These are phyloP conservation scores for Hyaloperonospora arabidopsidis DNA, from an alignment of 352 stramenopile species.

Conservation along the genomic window DNA sequence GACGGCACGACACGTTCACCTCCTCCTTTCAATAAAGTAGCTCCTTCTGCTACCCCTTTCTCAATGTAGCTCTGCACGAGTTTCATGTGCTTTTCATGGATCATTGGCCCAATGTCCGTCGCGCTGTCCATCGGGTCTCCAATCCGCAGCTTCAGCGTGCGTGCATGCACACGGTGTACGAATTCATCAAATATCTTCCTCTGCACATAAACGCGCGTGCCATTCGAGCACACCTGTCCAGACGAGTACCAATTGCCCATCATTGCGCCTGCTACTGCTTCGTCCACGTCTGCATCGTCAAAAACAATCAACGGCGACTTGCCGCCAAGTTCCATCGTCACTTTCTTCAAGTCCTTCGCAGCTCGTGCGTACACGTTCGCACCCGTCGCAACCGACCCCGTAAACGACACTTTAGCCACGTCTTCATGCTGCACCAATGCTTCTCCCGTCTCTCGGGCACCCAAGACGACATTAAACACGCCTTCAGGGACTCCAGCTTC, in stretches of 20 bases:
- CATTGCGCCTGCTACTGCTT: conserved; percentile 73
- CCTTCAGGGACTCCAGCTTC: conserved; percentile 63
- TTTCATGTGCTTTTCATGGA: conserved; percentile 72
- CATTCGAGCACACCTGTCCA: conserved; percentile 87
- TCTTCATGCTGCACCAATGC: conserved; percentile 44
- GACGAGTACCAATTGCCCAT: conserved; percentile 86
- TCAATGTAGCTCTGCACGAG: conserved; percentile 69
- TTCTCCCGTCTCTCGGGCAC: conserved; percentile 46
- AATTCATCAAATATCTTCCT: conserved; percentile 76
- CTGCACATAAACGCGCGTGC: conserved; percentile 87
- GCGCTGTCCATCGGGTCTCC: conserved; percentile 74
- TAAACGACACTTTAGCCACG: conserved; percentile 83
- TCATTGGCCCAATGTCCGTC: conserved; percentile 85
- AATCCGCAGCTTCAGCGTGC: conserved; percentile 64
- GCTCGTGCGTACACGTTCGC: conserved; percentile 60
- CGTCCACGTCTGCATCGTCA: conserved; percentile 72
- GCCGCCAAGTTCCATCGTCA: conserved; percentile 87
- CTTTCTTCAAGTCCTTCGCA: conserved; percentile 73
- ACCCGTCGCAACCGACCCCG: conserved; percentile 68
- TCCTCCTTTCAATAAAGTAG: conserved; percentile 50
- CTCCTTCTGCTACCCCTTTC: conserved; percentile 46
- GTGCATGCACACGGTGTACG: conserved; percentile 66
- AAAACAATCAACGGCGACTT: conserved; percentile 87
- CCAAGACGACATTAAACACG: conserved; percentile 77
- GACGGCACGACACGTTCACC: conserved; percentile 46